Percentiles rank a stretch among this genome's conserved stretches.
Evolutionary conservation across 2,329 filamentous ascomycete genomes (phyloP).

Genomic region (Apiospora koreana): DNA sequence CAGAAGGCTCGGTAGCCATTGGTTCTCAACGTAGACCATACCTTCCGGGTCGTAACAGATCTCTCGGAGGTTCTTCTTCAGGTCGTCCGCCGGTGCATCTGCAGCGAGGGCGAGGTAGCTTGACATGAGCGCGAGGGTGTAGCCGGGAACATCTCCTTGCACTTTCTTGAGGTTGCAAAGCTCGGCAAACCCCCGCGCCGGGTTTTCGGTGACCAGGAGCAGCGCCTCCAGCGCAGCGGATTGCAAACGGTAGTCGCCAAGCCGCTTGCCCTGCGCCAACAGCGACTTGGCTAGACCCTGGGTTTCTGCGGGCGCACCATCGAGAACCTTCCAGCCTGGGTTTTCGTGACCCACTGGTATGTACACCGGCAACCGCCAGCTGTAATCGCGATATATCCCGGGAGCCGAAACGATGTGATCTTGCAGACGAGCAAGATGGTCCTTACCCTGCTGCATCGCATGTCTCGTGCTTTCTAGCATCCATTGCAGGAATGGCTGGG

Average conservation of each 20-base stretch:
- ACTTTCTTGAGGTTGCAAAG: constrained; percentile 21
- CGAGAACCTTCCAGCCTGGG: constrained; percentile 19
- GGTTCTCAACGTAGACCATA: too few species aligned
- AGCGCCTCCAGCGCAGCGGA: constrained; percentile 18
- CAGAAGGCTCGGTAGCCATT: background rate
- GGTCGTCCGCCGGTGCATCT: constrained; percentile 10
- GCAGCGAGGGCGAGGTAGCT: constrained; percentile 22
- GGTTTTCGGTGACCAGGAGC: constrained; percentile 19
- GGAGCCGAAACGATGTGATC: constrained; percentile 13
- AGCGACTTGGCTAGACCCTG: constrained; percentile 17
- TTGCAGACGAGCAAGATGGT: constrained; percentile 15
- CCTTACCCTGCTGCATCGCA: constrained; percentile 12
- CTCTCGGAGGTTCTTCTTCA: constrained; percentile 12
- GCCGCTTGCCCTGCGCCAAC: constrained; percentile 16
- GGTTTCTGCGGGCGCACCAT: constrained; percentile 17
- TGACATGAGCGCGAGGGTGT: constrained; percentile 20
- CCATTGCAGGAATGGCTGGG: constrained; percentile 21
- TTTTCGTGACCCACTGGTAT: constrained; percentile 19
- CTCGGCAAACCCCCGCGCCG: constrained; percentile 16
- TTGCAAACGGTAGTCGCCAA: constrained; percentile 22
- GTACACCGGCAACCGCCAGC: constrained; percentile 21
- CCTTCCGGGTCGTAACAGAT: background rate
- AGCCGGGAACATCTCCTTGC: constrained; percentile 18
- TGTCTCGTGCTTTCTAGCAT: constrained; percentile 19
- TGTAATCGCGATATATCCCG: constrained; percentile 16